Evolutionary conservation across 306 rosid species (phyloP), one percentile per base, ranked within the genome.

Genomic region (Quillaja saponaria): DNA sequence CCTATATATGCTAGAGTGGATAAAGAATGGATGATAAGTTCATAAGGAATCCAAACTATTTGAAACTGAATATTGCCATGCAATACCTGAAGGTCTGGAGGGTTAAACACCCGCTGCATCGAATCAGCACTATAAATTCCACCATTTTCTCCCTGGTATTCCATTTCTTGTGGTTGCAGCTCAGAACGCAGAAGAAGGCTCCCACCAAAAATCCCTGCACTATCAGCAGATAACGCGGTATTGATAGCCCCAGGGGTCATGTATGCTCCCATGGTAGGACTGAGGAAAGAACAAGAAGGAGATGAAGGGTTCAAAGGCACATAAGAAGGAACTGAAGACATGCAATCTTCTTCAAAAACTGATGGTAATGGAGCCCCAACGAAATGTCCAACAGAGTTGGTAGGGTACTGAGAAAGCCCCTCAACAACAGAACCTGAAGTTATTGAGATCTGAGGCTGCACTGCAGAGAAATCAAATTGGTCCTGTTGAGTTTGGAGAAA

Each of bases 11-110:
- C n/a, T n/a, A 15, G 25, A 60, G 38, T 33, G 39, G 17, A 21
- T 15, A 63, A 72, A 34, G 37, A 34, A 48, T 46, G 10, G 55
- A 35, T 20, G 33, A 60, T 44, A 70, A 55, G 5, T 25, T 34
- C 28, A 67, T 39, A 18, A 40, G 21, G 25, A 33, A 15, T 46
- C 2, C 21, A 7, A 45, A 15, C 15, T 10, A 10, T 18, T 50
- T 46, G 1, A 49, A 51, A 18, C 20, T 25, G 46, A 37, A 59
- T 60, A 60, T 28, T 38, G 31, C 16, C 46, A n/a, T n/a, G n/a
- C n/a, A 34, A 75, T 86, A 92, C 99, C 96, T 92, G 96, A 78
- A 89, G 87, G 19, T 92, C 96, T 17, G 78, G 71, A 5, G 86
- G 76, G 54, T 89, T 80, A 70, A 92, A 88, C 46, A 82, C 66